A percentile compares a stretch with the other conserved stretches of the same genome.
Evolutionary conservation across 148 eudicot species (phyloP).

Genomic region (Polygonum maritimum): DNA sequence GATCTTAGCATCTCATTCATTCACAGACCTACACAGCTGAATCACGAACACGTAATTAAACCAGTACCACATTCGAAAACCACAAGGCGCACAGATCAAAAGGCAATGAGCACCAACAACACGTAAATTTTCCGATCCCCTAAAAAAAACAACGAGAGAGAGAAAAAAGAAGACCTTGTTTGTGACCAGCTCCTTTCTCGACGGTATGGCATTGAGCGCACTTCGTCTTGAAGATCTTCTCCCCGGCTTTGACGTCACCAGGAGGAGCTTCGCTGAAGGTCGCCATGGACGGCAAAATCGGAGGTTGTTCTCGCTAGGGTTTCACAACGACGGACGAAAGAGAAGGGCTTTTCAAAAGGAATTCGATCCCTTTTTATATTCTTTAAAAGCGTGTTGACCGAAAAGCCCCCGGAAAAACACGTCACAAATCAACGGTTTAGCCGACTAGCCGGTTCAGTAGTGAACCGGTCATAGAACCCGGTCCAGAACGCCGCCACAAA

Average conservation of each 20-base stretch:
- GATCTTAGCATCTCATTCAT: not conserved
- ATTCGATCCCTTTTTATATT: too few species aligned
- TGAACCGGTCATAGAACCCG: not conserved
- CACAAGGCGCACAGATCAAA: not conserved
- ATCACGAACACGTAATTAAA: too few species aligned
- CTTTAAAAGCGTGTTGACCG: too few species aligned
- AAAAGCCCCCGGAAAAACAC: too few species aligned
- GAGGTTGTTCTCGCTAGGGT: not conserved
- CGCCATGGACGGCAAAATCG: not conserved
- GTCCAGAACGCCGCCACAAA: slow-evolving; percentile 3
- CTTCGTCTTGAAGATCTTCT: slow-evolving; percentile 8
- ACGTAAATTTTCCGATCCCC: not conserved
- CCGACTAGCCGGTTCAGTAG: not conserved
- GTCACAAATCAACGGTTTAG: too few species aligned
- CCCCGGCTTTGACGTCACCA: not conserved
- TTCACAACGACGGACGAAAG: not conserved
- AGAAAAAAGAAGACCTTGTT: not conserved
- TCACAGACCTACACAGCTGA: not conserved
- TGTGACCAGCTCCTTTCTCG: slow-evolving; percentile 8
- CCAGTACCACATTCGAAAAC: not conserved
- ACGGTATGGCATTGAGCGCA: slow-evolving; percentile 10
- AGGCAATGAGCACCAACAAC: not conserved
- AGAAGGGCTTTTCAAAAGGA: not conserved
- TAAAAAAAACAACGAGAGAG: not conserved
- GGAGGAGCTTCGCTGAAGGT: slow-evolving; percentile 9